Evolutionary conservation across 2,329 filamentous ascomycete species (phyloP), one percentile per base, ranked within the genome.

Genomic region (Fusarium falciforme): DNA sequence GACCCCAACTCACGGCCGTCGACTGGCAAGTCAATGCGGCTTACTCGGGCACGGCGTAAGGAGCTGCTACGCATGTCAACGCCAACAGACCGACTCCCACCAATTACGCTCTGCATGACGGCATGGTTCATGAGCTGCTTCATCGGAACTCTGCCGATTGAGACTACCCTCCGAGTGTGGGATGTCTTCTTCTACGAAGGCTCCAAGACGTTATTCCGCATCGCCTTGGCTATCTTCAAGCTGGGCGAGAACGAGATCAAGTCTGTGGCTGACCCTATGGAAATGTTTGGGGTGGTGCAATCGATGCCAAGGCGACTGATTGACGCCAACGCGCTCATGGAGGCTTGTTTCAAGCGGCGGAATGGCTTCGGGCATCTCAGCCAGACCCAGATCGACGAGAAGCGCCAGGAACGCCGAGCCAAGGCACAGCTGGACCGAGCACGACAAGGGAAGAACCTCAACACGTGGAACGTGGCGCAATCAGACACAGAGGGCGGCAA

Each of bases 71-170:
- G 78, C 49, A 83, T 84, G 54, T 82, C 85, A 40, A 74, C 72
- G 33, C 69, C 72, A 12, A 85, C 84, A 5, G 84, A 85, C 59
- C 89, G 93, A 6, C 88, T 98, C 12, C 96, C 96, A 0, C 95
- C 96, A 14, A 96, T 98, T 74, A 96, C 94, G 0, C 88, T 98
- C 6, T 97, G 95, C 76, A 94, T 96, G 82, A 98, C 95, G 11
- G 94, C 95, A 5, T 98, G 96, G 96, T 97, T 98, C 82, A 98
- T 98, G 96, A 97, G 94, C 58, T 93, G 96, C 77, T 98, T 96
- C 82, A 96, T 98, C 70, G 95, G 95, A 62, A 97, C 94, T 0
- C 85, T 98, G 20, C 96, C 96, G 2, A 95, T 97, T 71, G 96
- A 98, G 84, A 94, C 93, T 20, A 96, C 95, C 0, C 88, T 98